phyloP scores from a whole-genome alignment of 2,329 filamentous ascomycete genomes.

The Arthrobotrys conoides region DNA sequence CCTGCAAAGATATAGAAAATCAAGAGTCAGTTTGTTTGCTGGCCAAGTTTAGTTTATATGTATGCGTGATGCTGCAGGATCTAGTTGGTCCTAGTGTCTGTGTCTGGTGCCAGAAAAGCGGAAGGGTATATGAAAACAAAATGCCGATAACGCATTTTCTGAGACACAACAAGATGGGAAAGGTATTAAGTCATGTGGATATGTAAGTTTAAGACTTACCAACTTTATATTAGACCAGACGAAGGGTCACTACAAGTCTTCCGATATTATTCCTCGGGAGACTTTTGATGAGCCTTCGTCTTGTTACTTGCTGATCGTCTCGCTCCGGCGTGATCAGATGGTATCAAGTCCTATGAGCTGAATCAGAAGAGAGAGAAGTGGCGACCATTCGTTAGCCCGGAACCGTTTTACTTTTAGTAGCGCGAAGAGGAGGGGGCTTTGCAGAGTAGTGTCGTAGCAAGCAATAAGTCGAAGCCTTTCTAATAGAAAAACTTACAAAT shows the following conservation, averaged over 20 bases:
- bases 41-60: conserved; percentile 37
- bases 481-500: conserved; percentile 61
- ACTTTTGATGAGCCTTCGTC: conserved; percentile 61
- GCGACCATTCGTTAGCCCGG: conserved; percentile 56
- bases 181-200: conserved; percentile 53
- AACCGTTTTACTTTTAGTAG: conserved; percentile 59
- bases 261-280: conserved; percentile 59
- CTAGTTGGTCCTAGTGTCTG: conserved; percentile 28
- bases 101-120: conserved; percentile 36
- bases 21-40: conserved; percentile 46
- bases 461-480: conserved; percentile 51
- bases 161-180: conserved; percentile 45
- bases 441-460: conserved; percentile 41
- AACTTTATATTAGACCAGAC: conserved; percentile 60
- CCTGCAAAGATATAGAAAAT: conserved; percentile 59
- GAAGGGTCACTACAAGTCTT: conserved; percentile 61
- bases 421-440: conserved; percentile 59
- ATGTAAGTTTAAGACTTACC: conserved; percentile 48
- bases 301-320: conserved; percentile 55
- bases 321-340: conserved; percentile 60
- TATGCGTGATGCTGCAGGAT: conserved; percentile 45
- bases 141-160: conserved; percentile 52
- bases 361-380: conserved; percentile 56
- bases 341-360: conserved; percentile 61
- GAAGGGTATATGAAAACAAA: conserved; percentile 47